Evolutionary conservation across 148 eudicot genomes (phyloP).

Genomic region (Silene uniflora): DNA sequence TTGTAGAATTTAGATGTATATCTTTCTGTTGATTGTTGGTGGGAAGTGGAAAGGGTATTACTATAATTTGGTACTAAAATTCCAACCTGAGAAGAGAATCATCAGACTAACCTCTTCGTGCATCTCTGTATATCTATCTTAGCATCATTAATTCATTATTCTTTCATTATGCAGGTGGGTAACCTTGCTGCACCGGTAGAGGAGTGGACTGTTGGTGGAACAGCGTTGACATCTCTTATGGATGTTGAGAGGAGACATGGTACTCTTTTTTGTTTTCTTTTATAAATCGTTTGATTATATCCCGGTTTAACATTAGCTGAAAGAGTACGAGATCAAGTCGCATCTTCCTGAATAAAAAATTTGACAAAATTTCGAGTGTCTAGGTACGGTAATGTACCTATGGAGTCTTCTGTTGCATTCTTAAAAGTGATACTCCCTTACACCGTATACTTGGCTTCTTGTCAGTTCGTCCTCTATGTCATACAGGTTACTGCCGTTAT

Average conservation of each 20-base stretch:
- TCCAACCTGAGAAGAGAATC: not conserved
- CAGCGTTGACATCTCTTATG: slow-evolving; percentile 91
- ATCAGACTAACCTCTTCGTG: not conserved
- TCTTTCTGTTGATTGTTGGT: not conserved
- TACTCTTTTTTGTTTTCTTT: too few relatives aligned
- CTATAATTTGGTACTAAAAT: not conserved
- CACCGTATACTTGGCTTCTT: not conserved
- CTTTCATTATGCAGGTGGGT: slow-evolving; percentile 56
- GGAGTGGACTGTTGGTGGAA: slow-evolving; percentile 99
- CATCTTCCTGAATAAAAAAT: not conserved
- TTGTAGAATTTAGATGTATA: not conserved
- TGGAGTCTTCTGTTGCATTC: not conserved
- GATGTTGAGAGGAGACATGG: slow-evolving; percentile 99
- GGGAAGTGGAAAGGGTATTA: not conserved
- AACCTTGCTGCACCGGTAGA: slow-evolving; percentile 93
- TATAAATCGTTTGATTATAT: not conserved
- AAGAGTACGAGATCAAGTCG: not conserved
- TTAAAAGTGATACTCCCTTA: not conserved
- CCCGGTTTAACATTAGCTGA: not conserved
- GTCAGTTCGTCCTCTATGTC: not conserved
- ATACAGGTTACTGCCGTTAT: not conserved
- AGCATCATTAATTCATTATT: not conserved
- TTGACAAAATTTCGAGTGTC: not conserved
- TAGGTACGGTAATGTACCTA: not conserved
- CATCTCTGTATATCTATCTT: not conserved